Conservation (phyloP, 2,329 filamentous ascomycete genomes). For the Claviceps monticola region DNA sequence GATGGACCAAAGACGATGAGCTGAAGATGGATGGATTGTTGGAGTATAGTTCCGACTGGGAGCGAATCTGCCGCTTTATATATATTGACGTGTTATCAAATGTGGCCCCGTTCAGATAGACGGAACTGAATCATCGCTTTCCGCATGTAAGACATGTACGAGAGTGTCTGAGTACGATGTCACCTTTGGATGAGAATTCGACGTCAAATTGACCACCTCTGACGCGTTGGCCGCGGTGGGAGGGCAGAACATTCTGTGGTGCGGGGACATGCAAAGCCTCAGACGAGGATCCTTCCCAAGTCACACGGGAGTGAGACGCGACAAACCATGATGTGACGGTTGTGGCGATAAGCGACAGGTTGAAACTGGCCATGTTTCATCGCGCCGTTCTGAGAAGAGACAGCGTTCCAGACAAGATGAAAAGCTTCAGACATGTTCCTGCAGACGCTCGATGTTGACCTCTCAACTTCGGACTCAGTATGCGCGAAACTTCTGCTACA, state of each 20-base stretch:
- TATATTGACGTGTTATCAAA: not conserved
- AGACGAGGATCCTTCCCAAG: not conserved
- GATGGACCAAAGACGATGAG: not conserved
- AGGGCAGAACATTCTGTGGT: too few species aligned
- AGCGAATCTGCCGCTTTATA: not conserved
- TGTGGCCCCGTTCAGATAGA: not conserved
- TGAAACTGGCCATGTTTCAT: not conserved
- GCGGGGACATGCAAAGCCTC: too few species aligned
- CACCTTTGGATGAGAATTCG: too few species aligned
- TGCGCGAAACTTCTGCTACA: not conserved
- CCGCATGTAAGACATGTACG: not conserved
- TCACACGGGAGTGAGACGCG: not conserved
- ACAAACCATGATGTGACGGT: not conserved
- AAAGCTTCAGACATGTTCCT: too few species aligned
- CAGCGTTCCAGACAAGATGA: not conserved
- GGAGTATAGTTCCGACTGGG: not conserved
- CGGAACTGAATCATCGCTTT: not conserved
- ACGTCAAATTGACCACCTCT: too few species aligned
- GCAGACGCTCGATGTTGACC: too few species aligned
- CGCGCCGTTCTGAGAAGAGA: not conserved
- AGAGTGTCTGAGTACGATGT: not conserved
- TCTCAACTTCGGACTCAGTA: not conserved
- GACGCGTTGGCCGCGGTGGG: too few species aligned
- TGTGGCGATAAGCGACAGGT: not conserved
- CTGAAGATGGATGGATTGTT: not conserved